Conservation (phyloP, 2,329 filamentous ascomycete genomes). For the Colletotrichum sublineola region DNA sequence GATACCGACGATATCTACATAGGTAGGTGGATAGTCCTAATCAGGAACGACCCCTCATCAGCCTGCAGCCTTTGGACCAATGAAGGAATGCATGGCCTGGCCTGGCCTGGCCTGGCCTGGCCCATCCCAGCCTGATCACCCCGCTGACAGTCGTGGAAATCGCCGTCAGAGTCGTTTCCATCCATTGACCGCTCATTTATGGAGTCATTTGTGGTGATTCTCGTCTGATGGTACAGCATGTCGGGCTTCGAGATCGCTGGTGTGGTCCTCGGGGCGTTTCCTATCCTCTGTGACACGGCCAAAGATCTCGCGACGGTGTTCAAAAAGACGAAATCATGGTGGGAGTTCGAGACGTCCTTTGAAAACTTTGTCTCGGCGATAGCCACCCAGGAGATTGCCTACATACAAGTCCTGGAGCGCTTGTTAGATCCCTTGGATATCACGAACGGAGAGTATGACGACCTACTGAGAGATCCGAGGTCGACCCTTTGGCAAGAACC, state of each 20-base stretch:
- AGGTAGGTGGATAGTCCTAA: neutral
- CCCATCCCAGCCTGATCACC: neutral
- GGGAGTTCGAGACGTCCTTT: constrained; percentile 20
- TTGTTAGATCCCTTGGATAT: constrained; percentile 10
- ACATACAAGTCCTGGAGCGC: constrained; percentile 16
- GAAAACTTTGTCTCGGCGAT: constrained; percentile 6
- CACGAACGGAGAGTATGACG: neutral
- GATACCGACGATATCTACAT: neutral
- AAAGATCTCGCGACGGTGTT: neutral
- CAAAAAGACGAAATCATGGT: constrained; percentile 20
- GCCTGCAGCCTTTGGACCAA: neutral
- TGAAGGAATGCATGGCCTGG: neutral
- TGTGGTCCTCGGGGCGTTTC: constrained; percentile 27
- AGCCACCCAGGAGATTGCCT: constrained; percentile 24
- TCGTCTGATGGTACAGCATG: neutral
- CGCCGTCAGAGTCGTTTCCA: neutral
- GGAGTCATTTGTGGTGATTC: neutral
- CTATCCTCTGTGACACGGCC: constrained; percentile 14
- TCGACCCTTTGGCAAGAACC: neutral
- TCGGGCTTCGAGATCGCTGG: constrained; percentile 34
- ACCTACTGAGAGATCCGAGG: neutral
- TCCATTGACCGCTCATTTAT: neutral
- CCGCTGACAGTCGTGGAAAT: neutral
- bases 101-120: too few relatives aligned
- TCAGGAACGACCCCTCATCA: neutral